A percentile compares a stretch with the other conserved stretches of the same genome.
phyloP scores from a whole-genome alignment of 1,284 basidiomycete genomes.

The Ustilago cynodontis region DNA sequence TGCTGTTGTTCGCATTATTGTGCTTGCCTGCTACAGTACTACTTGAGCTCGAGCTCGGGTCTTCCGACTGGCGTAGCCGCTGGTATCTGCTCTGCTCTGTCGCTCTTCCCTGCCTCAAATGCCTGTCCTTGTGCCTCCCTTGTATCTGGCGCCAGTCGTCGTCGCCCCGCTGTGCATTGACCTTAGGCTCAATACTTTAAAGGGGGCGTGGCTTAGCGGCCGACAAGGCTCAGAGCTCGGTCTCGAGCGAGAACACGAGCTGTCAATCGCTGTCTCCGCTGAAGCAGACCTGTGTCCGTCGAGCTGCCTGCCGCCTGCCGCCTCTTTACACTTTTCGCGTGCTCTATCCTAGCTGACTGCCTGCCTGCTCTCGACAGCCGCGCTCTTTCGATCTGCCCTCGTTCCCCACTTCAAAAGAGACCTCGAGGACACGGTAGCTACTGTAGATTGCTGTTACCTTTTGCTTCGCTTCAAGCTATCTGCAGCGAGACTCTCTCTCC shows the following conservation, averaged over 20 bases:
- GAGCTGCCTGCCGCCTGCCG: background rate
- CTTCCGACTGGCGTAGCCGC: constrained; percentile 9
- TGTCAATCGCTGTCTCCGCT: constrained; percentile 21
- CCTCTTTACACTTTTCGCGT: constrained; percentile 1
- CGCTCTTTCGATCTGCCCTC: constrained; percentile 1
- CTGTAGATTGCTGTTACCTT: background rate
- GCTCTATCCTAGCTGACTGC: background rate
- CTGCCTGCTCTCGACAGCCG: background rate
- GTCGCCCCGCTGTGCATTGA: background rate
- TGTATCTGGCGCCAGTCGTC: background rate
- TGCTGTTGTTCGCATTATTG: background rate
- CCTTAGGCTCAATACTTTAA: too few species aligned
- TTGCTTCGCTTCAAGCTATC: background rate
- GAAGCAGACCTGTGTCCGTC: constrained; percentile 8
- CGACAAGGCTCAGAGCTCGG: constrained; percentile 1
- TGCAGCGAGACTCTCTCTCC: background rate
- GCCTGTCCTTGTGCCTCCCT: background rate
- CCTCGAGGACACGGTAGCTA: background rate
- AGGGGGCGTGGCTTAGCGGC: constrained; percentile 1
- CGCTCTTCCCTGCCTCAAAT: background rate
- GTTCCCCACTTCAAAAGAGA: background rate
- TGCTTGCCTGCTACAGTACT: too few species aligned
- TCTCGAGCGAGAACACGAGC: background rate
- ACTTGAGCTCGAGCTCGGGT: background rate
- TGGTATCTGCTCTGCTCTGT: background rate